phyloP scores from a whole-genome alignment of 306 rosid species.

The Vicia faba region DNA sequence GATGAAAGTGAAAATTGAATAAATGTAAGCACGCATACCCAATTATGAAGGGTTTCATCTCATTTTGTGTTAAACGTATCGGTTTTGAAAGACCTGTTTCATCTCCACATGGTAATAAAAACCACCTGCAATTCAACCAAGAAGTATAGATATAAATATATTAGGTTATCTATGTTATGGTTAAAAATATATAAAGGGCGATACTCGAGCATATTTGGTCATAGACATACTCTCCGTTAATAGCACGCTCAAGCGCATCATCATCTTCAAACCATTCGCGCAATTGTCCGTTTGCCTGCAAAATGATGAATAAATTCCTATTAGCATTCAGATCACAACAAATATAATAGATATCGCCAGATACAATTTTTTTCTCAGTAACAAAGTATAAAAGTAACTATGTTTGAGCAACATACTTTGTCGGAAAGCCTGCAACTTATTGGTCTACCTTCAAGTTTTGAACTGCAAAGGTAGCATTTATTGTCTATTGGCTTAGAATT shows the following conservation, averaged over 20 bases:
- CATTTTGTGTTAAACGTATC: constrained; percentile 62
- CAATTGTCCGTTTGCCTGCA: constrained; percentile 73
- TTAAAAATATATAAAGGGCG: constrained; percentile 13
- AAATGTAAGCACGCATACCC: constrained; percentile 58
- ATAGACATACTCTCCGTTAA: constrained; percentile 79
- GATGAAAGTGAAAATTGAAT: constrained; percentile 2
- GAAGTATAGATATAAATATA: constrained; percentile 2
- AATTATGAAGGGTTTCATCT: constrained; percentile 56
- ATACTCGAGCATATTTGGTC: constrained; percentile 17
- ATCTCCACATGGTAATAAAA: constrained; percentile 67
- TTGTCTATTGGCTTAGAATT: constrained; percentile 24
- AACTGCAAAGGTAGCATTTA: constrained; percentile 53
- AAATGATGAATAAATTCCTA: constrained; percentile 31
- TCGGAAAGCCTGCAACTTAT: constrained; percentile 86
- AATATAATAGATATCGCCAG: constrained; percentile 27
- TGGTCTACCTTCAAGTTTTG: constrained; percentile 91
- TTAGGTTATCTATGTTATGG: constrained; percentile 3
- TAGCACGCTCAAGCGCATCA: constrained; percentile 92
- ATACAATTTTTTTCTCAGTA: constrained; percentile 19
- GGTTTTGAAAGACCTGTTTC: constrained; percentile 54
- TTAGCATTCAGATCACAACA: constrained; percentile 38
- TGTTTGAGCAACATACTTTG: constrained; percentile 64
- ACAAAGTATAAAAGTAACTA: constrained; percentile 18
- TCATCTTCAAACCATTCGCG: constrained; percentile 83
- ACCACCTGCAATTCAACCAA: constrained; percentile 65